Base-by-base conservation (phyloP, 345 rosid species). In the Sonneratia caseolaris region DNA sequence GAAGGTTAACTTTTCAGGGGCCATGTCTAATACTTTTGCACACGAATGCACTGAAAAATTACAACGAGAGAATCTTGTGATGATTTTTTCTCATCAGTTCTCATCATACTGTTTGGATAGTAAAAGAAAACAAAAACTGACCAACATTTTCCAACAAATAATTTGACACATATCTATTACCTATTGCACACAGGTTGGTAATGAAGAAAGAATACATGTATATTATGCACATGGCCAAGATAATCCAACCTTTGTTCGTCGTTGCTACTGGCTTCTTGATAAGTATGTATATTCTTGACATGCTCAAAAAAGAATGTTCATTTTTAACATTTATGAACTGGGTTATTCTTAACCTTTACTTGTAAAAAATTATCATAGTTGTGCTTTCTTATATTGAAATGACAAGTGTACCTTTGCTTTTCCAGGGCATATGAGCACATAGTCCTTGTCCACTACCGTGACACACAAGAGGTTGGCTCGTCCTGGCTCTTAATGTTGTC, bases 181-280 rank as follows among this genome's bases (percentile, higher is more conserved):
- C 64, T 43, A 53, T 75, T 32, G 19, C 78, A 53, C 72, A 37
- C 72, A 95, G 99, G 97, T 95, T 75, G 96, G 99, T 76, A 76
- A 61, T n/a, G 65, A 61, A 61, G 65, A 61, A 61, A 61, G 65
- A 61, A 61, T 61, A 61, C 99, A 95, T 81, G 99, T 95, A 51
- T 95, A 95, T 78, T 95, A 95, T 77, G 99, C 99, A 3, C 99
- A 95, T 27, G 99, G 99, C 42, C 88, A 88, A 78, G 98, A 89
- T 79, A 89, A 80, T 66, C 84, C 89, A 21, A 89, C 99, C 45
- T 95, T 95, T 78, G 98, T 92, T 64, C 99, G 99, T 61, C 87
- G 99, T 81, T 92, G 98, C 85, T 95, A 95, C 70, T 95, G 99
- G 99, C 87, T 95, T 74, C 97, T 95, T 40, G 98, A 95, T 79